Conservation (phyloP, 1,139 yeast species). For the Yamadazyma epiphylla region DNA sequence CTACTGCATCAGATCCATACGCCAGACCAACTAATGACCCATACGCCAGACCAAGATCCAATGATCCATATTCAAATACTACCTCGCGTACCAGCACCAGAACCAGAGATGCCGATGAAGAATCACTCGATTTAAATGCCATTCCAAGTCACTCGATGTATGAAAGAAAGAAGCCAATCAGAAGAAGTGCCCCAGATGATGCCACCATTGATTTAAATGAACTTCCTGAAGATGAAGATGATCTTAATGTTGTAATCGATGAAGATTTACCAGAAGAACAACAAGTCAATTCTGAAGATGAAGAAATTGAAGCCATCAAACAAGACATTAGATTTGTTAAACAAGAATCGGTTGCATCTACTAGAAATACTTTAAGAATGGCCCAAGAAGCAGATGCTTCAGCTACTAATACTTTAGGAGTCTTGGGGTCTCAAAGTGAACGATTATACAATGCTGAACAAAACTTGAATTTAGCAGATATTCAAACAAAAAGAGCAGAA, state of each 20-base stretch:
- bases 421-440: conserved; percentile 91
- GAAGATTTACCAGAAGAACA: conserved; percentile 44
- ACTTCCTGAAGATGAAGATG: conserved; percentile 29
- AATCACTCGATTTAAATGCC: conserved; percentile 39
- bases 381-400: conserved; percentile 91
- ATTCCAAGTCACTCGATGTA: conserved; percentile 36
- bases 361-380: conserved; percentile 81
- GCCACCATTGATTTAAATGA: conserved; percentile 34
- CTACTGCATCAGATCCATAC: conserved; percentile 1
- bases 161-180: conserved; percentile 22
- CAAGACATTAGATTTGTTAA: conserved; percentile 82
- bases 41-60: background rate
- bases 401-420: conserved; percentile 85
- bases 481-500: conserved; percentile 80
- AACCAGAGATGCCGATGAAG: conserved; percentile 19
- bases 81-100: conserved; percentile 1
- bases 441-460: conserved; percentile 76
- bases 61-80: conserved; percentile 1
- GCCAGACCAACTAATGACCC: background rate
- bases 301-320: conserved; percentile 85
- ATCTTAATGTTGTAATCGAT: conserved; percentile 43
- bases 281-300: conserved; percentile 59
- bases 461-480: conserved; percentile 70
- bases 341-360: conserved; percentile 81
- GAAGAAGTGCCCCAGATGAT: conserved; percentile 18